Evolutionary conservation across 2,329 filamentous ascomycete genomes (phyloP), one percentile per base, ranked within the genome.

Genomic region (Emmonsiellopsis sp.): DNA sequence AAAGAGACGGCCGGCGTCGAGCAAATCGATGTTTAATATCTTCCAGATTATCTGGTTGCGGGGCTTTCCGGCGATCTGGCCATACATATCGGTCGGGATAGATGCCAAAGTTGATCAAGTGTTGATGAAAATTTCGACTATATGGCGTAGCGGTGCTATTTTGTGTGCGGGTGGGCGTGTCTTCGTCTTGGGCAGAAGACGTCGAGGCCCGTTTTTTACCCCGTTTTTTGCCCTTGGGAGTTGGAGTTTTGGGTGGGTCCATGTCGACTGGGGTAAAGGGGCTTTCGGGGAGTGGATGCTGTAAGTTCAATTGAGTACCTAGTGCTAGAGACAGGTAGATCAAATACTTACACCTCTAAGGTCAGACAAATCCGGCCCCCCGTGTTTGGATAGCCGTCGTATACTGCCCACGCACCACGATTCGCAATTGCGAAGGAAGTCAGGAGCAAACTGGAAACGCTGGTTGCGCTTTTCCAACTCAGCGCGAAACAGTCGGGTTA

Each of bases 1-100:
- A 73, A 56, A 73, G 68, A 16, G 70, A 72, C 10, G 58, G 49
- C 57, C 67, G 61, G n/a, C 38, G 63, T 43, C 54, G 53, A 15
- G 55, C 54, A 15, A 72, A 46, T 53, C 62, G 63, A 48, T 60
- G 49, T 26, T 57, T 58, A n/a, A 69, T 54, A n/a, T 70, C 64
- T 7, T 61, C 54, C 62, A 60, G 64, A 53, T 72, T 69, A 31
- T 55, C 51, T 55, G 65, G 68, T 54, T 61, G 57, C 46, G 62
- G 26, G 11, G 65, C 56, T 37, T 54, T 46, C 41, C 55, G 44
- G 20, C 62, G 62, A 61, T 63, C 54, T 5, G 54, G 60, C 52
- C 60, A 62, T 45, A 53, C 55, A 41, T 64, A 64, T 16, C 51
- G 61, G 40, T 54, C 32, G 34, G 65, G 57, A 50, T 44, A 44